A percentile compares a stretch with the other conserved stretches of the same genome.
These are phyloP conservation scores for Colletotrichum lindemuthianum DNA, from an alignment of 2,329 filamentous ascomycete genomes.

Conservation along the genomic window DNA sequence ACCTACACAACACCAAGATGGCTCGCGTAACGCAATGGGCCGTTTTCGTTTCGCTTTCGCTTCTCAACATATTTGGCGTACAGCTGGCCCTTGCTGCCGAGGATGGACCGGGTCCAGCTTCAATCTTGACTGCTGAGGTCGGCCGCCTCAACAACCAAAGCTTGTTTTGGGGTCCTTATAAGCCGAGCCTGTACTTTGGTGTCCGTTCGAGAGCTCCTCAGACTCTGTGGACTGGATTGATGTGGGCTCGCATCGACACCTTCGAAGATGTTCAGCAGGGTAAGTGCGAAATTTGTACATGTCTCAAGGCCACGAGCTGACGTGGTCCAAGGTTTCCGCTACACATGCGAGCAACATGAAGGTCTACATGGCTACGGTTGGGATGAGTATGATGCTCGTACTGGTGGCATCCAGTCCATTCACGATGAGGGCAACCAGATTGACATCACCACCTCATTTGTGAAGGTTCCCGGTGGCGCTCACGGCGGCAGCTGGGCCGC, in stretches of 20 bases:
- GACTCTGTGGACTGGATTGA: conserved; percentile 82
- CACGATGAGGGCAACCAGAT: conserved; percentile 89
- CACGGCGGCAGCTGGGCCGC: conserved; percentile 94
- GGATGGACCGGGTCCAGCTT: conserved; percentile 36
- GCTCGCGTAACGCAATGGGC: conserved; percentile 41
- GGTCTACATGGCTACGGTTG: conserved; percentile 96
- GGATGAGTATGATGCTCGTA: conserved; percentile 94
- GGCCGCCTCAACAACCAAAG: conserved; percentile 77
- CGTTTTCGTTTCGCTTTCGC: conserved; percentile 40
- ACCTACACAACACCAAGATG: conserved; percentile 36
- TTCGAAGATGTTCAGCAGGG: conserved; percentile 80
- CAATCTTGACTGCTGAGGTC: conserved; percentile 59
- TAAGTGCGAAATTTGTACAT: conserved; percentile 66
- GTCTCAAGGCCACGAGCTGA: not conserved
- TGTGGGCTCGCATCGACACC: conserved; percentile 89
- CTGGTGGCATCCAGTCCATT: conserved; percentile 88
- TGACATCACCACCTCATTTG: conserved; percentile 91
- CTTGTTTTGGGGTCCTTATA: conserved; percentile 95
- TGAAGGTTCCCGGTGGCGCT: conserved; percentile 87
- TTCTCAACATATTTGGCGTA: conserved; percentile 38
- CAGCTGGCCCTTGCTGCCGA: conserved; percentile 35
- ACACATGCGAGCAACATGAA: conserved; percentile 96
- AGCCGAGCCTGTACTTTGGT: conserved; percentile 94
- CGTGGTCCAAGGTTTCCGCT: conserved; percentile 76
- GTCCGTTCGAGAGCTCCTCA: conserved; percentile 84